Percentiles rank a stretch among this genome's conserved stretches.
phyloP scores from a whole-genome alignment of 1,284 basidiomycete species.

The Ganoderma leucocontextum region DNA sequence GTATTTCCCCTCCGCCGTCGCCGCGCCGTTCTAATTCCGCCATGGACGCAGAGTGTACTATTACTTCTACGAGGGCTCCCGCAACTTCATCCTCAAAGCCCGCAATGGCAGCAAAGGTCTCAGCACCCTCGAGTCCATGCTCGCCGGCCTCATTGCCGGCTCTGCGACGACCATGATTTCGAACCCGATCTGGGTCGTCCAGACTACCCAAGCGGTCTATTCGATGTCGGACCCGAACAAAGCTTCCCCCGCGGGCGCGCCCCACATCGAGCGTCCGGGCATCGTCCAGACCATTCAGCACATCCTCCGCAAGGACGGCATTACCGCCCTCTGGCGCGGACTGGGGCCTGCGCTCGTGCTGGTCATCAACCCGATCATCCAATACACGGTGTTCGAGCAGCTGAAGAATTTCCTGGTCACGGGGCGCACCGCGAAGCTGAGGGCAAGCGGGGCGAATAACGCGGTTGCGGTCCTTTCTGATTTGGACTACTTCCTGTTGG shows the following conservation, averaged over 20 bases:
- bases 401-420: slow-evolving; percentile 82
- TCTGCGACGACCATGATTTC: slow-evolving; percentile 90
- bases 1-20: not conserved
- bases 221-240: slow-evolving; percentile 50
- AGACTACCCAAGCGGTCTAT: slow-evolving; percentile 89
- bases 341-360: slow-evolving; percentile 93
- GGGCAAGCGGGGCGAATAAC: slow-evolving; percentile 51
- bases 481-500: slow-evolving; percentile 90
- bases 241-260: slow-evolving; percentile 37
- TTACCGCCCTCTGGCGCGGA: slow-evolving; percentile 92
- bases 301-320: slow-evolving; percentile 83
- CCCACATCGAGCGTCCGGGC: slow-evolving; percentile 61
- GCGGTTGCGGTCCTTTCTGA: slow-evolving; percentile 70
- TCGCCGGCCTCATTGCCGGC: slow-evolving; percentile 87
- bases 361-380: slow-evolving; percentile 95
- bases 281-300: slow-evolving; percentile 74
- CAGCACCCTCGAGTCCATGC: slow-evolving; percentile 87
- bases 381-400: slow-evolving; percentile 90
- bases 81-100: slow-evolving; percentile 63
- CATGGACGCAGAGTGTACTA: slow-evolving; percentile 75
- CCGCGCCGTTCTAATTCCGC: slow-evolving; percentile 2
- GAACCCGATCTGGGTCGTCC: slow-evolving; percentile 97
- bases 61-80: slow-evolving; percentile 82
- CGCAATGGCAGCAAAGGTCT: slow-evolving; percentile 72
- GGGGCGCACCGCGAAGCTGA: slow-evolving; percentile 62